Percentiles rank a stretch among this genome's conserved stretches.
phyloP scores from a whole-genome alignment of 2,329 filamentous ascomycete species.

The Colletotrichum endophyticum region DNA sequence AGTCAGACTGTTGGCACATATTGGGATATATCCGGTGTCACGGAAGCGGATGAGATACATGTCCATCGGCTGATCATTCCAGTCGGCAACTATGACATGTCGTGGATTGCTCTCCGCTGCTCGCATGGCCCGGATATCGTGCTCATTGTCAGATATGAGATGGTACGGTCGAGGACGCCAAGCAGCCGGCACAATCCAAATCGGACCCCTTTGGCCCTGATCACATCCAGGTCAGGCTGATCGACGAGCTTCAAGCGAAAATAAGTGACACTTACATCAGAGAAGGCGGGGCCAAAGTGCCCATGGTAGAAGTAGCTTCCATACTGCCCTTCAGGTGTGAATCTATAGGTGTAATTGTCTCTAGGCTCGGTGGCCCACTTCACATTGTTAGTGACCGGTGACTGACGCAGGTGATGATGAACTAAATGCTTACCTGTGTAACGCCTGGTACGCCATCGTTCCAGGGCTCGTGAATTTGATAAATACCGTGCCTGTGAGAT shows the following conservation, averaged over 20 bases:
- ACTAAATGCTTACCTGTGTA: not conserved
- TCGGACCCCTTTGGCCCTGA: not conserved
- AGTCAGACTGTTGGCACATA: conserved; percentile 6
- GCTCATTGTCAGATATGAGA: not conserved
- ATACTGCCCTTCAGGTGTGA: conserved; percentile 7
- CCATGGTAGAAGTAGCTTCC: conserved; percentile 10
- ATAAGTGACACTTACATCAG: not conserved
- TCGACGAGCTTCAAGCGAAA: not conserved
- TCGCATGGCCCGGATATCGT: not conserved
- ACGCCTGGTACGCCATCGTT: conserved; percentile 9
- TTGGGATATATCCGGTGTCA: conserved; percentile 7
- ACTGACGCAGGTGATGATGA: not conserved
- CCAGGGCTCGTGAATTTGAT: conserved; percentile 8
- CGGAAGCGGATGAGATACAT: conserved; percentile 9
- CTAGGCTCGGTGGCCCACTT: conserved; percentile 9
- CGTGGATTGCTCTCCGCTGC: not conserved
- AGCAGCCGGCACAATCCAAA: not conserved
- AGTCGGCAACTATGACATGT: conserved; percentile 2
- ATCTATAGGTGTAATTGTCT: conserved; percentile 9
- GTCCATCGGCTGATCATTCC: conserved; percentile 6
- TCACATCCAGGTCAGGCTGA: no score
- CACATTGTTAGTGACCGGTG: not conserved
- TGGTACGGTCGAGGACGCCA: conserved; percentile 3
- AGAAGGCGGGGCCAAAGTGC: conserved; percentile 5
- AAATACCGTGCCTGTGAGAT: not conserved